Evolutionary conservation across 2,329 filamentous ascomycete genomes (phyloP).

Genomic region (Penicillium psychrosexuale): DNA sequence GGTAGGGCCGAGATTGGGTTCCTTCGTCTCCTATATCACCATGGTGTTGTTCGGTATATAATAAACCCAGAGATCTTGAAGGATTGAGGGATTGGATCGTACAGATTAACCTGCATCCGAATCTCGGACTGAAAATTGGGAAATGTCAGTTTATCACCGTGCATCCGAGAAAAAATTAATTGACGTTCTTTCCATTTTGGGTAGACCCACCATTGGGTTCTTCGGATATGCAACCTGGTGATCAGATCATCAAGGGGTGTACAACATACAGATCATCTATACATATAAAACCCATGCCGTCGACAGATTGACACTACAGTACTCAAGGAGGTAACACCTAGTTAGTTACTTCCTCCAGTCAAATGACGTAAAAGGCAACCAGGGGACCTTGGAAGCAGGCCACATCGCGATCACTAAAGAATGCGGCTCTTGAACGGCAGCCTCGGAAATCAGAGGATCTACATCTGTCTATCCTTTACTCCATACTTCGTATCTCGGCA

Average conservation of each 20-base stretch:
- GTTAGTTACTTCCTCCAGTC: no score
- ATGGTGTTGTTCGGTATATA: neutral
- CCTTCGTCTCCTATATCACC: neutral
- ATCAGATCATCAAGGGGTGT: neutral
- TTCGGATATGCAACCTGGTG: neutral
- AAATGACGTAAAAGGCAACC: neutral
- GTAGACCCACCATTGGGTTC: neutral
- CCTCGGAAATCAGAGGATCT: neutral
- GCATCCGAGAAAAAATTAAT: neutral
- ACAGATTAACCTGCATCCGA: neutral
- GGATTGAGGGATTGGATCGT: neutral
- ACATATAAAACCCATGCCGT: neutral
- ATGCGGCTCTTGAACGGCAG: conserved; percentile 6
- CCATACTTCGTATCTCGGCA: no score
- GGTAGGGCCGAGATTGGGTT: neutral
- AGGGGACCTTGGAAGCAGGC: neutral
- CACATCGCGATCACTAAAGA: neutral
- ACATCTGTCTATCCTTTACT: no score
- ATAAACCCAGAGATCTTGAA: neutral
- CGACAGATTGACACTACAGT: neutral
- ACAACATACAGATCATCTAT: neutral
- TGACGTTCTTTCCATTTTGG: neutral
- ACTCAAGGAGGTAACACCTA: neutral
- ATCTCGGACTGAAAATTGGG: neutral
- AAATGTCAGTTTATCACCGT: conserved; percentile 1